Base-by-base conservation (phyloP, 1,139 yeast species). In the Pichia norvegensis region DNA sequence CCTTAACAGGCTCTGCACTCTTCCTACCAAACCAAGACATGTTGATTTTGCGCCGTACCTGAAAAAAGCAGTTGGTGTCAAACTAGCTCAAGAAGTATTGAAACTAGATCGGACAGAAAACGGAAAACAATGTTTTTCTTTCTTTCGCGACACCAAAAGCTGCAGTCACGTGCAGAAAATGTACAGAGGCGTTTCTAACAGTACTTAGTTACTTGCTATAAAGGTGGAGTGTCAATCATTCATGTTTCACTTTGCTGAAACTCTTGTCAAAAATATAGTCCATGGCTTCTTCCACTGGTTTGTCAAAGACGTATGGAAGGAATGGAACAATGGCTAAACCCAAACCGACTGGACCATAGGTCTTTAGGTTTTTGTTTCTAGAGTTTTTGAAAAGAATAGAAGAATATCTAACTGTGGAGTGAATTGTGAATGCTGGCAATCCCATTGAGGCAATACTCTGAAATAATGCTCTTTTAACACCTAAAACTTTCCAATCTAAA, bases 401-500 rank as follows among this genome's bases (percentile, higher is more conserved):
- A 5, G 48, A 45, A 60, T 83, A 83, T 56, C 83, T 72, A 40
- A 85, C 95, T 2, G 87, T 74, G 11, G 84, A 73, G 62, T 85
- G 95, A 57, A 85, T 85, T 5, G 95, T 85, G 62, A 85, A 79
- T 1, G 95, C 95, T 4, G 95, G 95, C 44, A 85, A 71, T 13
- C 86, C 94, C 95, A 85, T 85, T 36, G 87, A 79, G 2, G 95
- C 95, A 54, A 85, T 68, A 53, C 85, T 73, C 64, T 85, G 95
- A 68, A 85, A 85, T 36, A 85, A 59, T 7, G 85, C 90, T 60
- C 95, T 73, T 62, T 85, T 81, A 43, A 81, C 60, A 10, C 78
- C 83, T 6, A 72, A 76, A 44, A 79, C 54, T 55, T 75, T 72
- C 88, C 90, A 85, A 59, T 82, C 88, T 44, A 67, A 60, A 23